Evolutionary conservation across 371 early-diverging fungal species (phyloP).

Genomic region (Apophysomyces sp.): DNA sequence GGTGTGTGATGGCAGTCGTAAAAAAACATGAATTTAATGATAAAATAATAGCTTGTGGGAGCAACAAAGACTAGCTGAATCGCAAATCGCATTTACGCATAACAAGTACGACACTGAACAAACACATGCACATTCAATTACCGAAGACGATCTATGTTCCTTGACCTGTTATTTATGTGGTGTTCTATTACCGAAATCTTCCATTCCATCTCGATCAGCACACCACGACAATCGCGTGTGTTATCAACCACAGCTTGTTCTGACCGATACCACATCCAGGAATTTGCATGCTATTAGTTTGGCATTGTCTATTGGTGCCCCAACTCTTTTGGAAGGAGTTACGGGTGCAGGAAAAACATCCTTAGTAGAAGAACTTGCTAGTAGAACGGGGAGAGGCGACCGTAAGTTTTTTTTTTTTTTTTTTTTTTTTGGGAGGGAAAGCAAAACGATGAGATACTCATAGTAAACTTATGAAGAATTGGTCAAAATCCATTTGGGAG

Average conservation of each 20-base stretch:
- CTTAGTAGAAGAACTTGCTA: conserved; percentile 89
- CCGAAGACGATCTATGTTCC: conserved; percentile 49
- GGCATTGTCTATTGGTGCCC: conserved; percentile 83
- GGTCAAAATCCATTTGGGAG: conserved; percentile 97
- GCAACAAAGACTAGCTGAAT: conserved; percentile 38
- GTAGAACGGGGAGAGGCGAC: conserved; percentile 61
- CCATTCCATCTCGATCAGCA: background rate
- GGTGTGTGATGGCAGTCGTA: conserved; percentile 14
- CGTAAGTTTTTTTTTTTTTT: conserved; percentile 12
- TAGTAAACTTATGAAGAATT: conserved; percentile 56
- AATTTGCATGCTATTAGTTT: conserved; percentile 79
- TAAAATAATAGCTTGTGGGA: conserved; percentile 34
- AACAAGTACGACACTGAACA: conserved; percentile 36
- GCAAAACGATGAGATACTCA: background rate
- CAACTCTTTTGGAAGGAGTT: conserved; percentile 91
- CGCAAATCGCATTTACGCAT: conserved; percentile 32
- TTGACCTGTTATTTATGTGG: conserved; percentile 67
- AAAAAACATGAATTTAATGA: background rate
- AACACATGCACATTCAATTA: conserved; percentile 7
- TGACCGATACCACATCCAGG: conserved; percentile 71
- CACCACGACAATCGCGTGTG: background rate
- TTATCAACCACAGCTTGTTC: conserved; percentile 53
- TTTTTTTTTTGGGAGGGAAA: background rate
- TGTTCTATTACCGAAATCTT: conserved; percentile 50
- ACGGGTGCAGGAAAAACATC: conserved; percentile 97